phyloP scores from a whole-genome alignment of 345 rosid genomes.

The Eucalyptus coolabah region DNA sequence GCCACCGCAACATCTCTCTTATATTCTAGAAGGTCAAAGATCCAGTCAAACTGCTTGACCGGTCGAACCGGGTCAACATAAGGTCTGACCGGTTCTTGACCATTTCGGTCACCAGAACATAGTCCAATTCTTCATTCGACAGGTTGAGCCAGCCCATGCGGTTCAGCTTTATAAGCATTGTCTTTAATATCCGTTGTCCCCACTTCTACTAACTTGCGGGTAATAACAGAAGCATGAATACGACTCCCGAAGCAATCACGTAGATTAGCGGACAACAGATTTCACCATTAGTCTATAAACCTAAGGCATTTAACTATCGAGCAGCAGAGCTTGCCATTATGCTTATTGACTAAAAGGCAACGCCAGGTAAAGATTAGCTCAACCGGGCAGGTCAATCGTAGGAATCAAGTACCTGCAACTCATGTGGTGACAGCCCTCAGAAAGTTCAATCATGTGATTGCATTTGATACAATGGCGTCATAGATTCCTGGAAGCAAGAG shows the following conservation, averaged over 20 bases:
- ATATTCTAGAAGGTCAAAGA: not conserved
- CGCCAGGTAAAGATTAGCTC: not conserved
- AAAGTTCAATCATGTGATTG: constrained; percentile 42
- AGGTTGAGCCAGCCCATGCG: not conserved
- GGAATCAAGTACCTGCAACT: constrained; percentile 40
- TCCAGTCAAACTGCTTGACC: not conserved
- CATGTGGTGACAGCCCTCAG: constrained; percentile 54
- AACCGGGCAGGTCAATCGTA: not conserved
- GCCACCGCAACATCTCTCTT: not conserved
- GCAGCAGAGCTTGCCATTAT: not conserved
- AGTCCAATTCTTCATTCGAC: not conserved
- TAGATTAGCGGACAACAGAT: not conserved
- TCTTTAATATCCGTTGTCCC: not conserved
- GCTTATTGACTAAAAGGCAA: no score
- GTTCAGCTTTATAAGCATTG: not conserved
- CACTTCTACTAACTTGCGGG: not conserved
- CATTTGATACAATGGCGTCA: constrained; percentile 49
- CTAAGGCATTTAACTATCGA: not conserved
- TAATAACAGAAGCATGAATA: not conserved
- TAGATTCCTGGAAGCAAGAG: constrained; percentile 23
- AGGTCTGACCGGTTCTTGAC: not conserved
- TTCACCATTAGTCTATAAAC: not conserved
- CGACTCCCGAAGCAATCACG: not conserved
- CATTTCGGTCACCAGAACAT: not conserved
- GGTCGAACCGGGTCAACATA: not conserved